Evolutionary conservation across 805 yeast genomes (phyloP).

Genomic region (Sungouiella blattae): DNA sequence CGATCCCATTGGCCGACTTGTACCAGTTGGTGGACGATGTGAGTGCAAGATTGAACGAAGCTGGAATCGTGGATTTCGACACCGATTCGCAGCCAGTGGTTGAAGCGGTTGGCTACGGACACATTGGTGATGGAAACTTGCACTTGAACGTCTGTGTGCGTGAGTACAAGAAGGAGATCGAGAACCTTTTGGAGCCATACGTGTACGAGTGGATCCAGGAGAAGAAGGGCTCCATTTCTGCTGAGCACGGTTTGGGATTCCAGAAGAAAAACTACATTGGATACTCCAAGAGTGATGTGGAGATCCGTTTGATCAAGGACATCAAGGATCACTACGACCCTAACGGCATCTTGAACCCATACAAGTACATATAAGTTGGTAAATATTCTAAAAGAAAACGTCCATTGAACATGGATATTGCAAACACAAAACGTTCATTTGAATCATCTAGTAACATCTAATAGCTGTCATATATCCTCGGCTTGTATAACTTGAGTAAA

Average conservation of each 20-base stretch:
- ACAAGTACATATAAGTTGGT: constrained; percentile 80
- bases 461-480: too few relatives aligned
- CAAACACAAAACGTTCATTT: too few relatives aligned
- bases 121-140: constrained; percentile 94
- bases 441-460: too few relatives aligned
- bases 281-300: constrained; percentile 73
- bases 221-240: constrained; percentile 84
- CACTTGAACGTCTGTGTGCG: constrained; percentile 92
- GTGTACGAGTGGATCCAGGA: constrained; percentile 84
- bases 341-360: constrained; percentile 88
- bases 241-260: constrained; percentile 97
- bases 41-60: constrained; percentile 53
- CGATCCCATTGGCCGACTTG: constrained; percentile 77
- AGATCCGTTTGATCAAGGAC: constrained; percentile 71
- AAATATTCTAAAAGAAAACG: too few relatives aligned
- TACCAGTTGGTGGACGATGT: constrained; percentile 81
- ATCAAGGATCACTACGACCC: constrained; percentile 87
- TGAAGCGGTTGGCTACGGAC: constrained; percentile 95
- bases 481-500: too few relatives aligned
- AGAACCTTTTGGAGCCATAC: constrained; percentile 83
- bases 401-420: too few relatives aligned
- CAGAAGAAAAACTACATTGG: constrained; percentile 89
- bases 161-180: constrained; percentile 74
- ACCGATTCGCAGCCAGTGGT: constrained; percentile 74
- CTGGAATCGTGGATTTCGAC: constrained; percentile 55